These are phyloP conservation scores for Plectranthus barbatus DNA, from an alignment of 257 asterid species.

Conservation along the genomic window DNA sequence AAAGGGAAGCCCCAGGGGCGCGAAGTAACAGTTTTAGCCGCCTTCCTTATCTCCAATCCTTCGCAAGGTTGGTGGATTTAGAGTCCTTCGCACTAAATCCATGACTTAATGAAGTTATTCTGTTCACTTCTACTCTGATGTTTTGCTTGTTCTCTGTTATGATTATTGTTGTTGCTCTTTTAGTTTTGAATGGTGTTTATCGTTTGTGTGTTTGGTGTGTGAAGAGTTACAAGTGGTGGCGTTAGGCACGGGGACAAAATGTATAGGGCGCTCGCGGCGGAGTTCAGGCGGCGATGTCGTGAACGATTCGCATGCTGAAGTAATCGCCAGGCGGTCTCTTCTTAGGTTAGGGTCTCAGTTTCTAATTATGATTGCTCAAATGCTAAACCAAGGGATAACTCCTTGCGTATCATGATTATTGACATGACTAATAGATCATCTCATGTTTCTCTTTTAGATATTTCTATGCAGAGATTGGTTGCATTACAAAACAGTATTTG, in stretches of 20 bases:
- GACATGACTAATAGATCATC: constrained; percentile 2
- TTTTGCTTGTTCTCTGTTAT: background rate
- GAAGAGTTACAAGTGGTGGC: constrained; percentile 68
- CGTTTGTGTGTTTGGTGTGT: constrained; percentile 1
- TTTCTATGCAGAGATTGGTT: constrained; percentile 55
- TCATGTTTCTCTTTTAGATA: constrained; percentile 43
- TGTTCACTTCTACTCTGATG: background rate
- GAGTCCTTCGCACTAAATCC: background rate
- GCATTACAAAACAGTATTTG: constrained; percentile 14
- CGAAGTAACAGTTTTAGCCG: constrained; percentile 92
- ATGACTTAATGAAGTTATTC: background rate
- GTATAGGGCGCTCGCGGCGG: constrained; percentile 66
- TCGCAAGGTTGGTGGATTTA: constrained; percentile 38
- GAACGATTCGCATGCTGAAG: constrained; percentile 93
- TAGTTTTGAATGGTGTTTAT: background rate
- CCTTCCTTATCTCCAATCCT: constrained; percentile 67
- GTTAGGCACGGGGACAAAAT: constrained; percentile 92
- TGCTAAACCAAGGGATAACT: background rate
- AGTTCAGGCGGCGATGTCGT: constrained; percentile 69
- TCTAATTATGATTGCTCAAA: background rate
- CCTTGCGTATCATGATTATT: background rate
- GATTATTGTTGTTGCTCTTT: background rate
- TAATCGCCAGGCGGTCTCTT: constrained; percentile 80
- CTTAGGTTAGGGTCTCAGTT: constrained; percentile 42
- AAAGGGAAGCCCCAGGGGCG: constrained; percentile 98